These are phyloP conservation scores for Platismatia glauca DNA, from an alignment of 495 filamentous ascomycete species.

Conservation along the genomic window DNA sequence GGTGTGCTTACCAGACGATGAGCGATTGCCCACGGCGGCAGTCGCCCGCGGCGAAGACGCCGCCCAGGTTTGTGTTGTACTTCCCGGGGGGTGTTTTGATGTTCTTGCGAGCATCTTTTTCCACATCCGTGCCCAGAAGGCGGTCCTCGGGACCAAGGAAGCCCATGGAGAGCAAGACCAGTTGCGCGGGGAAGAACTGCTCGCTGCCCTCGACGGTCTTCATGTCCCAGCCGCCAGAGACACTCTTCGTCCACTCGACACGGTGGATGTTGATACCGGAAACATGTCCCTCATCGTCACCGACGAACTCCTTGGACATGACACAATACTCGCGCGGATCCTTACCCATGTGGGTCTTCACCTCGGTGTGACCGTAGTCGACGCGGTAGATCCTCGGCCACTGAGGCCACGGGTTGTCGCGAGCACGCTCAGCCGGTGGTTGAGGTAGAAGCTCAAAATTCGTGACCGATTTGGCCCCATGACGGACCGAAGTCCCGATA, in stretches of 20 bases:
- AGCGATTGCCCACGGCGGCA: slow-evolving; percentile 93
- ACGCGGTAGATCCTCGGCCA: slow-evolving; percentile 99
- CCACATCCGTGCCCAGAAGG: slow-evolving; percentile 74
- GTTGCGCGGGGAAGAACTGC: slow-evolving; percentile 95
- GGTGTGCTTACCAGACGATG: slow-evolving; percentile 83
- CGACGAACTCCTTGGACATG: slow-evolving; percentile 97
- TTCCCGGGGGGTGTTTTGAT: slow-evolving; percentile 90
- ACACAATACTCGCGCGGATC: slow-evolving; percentile 98
- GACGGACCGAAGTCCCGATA: slow-evolving; percentile 95
- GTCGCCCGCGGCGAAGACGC: slow-evolving; percentile 93
- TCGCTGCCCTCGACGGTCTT: slow-evolving; percentile 92
- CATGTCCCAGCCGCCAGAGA: slow-evolving; percentile 96
- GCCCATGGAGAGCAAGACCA: slow-evolving; percentile 96
- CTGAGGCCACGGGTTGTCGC: slow-evolving; percentile 98
- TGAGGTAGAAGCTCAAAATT: slow-evolving; percentile 98
- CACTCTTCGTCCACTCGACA: slow-evolving; percentile 91
- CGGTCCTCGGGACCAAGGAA: slow-evolving; percentile 95
- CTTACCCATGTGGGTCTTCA: slow-evolving; percentile 94
- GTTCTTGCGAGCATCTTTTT: slow-evolving; percentile 92
- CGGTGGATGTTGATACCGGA: slow-evolving; percentile 96
- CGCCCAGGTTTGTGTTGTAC: slow-evolving; percentile 80
- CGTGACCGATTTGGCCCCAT: slow-evolving; percentile 90
- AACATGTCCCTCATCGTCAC: slow-evolving; percentile 80
- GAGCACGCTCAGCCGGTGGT: slow-evolving; percentile 85
- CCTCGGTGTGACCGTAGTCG: slow-evolving; percentile 94